These are phyloP conservation scores for Phytophthora aleatoria DNA, from an alignment of 352 stramenopile species.

Conservation along the genomic window DNA sequence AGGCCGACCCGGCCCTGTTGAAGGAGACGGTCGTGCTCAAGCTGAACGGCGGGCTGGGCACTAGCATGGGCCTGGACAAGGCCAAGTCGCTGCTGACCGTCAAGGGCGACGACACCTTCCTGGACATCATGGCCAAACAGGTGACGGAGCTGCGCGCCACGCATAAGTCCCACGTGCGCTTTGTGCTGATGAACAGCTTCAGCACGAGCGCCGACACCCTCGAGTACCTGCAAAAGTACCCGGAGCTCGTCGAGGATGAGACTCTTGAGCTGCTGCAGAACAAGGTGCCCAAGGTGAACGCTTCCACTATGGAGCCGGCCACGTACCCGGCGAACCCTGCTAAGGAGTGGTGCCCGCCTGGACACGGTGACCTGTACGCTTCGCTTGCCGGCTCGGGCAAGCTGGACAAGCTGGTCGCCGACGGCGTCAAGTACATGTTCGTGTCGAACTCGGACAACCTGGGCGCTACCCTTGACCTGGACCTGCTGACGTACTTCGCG, in stretches of 20 bases:
- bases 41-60: slow-evolving; percentile 87
- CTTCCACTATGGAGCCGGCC: slow-evolving; percentile 78
- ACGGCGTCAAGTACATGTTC: slow-evolving; percentile 92
- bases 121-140: slow-evolving; percentile 90
- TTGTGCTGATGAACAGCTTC: slow-evolving; percentile 92
- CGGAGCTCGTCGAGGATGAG: slow-evolving; percentile 92
- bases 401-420: slow-evolving; percentile 83
- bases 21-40: slow-evolving; percentile 90
- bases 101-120: slow-evolving; percentile 94
- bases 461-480: slow-evolving; percentile 79
- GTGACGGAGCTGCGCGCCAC: slow-evolving; percentile 94
- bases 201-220: slow-evolving; percentile 86
- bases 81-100: slow-evolving; percentile 94
- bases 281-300: slow-evolving; percentile 97
- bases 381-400: slow-evolving; percentile 86
- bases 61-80: slow-evolving; percentile 95
- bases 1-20: slow-evolving; percentile 68
- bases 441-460: slow-evolving; percentile 92
- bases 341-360: slow-evolving; percentile 89
- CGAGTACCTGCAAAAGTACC: slow-evolving; percentile 89
- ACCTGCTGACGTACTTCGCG: slow-evolving; percentile 89
- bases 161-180: slow-evolving; percentile 92
- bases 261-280: slow-evolving; percentile 98
- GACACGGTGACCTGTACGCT: slow-evolving; percentile 87
- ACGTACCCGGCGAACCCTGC: slow-evolving; percentile 60